Evolutionary conservation across 2,329 filamentous ascomycete species (phyloP).

Genomic region (Thermochaetoides dissita): DNA sequence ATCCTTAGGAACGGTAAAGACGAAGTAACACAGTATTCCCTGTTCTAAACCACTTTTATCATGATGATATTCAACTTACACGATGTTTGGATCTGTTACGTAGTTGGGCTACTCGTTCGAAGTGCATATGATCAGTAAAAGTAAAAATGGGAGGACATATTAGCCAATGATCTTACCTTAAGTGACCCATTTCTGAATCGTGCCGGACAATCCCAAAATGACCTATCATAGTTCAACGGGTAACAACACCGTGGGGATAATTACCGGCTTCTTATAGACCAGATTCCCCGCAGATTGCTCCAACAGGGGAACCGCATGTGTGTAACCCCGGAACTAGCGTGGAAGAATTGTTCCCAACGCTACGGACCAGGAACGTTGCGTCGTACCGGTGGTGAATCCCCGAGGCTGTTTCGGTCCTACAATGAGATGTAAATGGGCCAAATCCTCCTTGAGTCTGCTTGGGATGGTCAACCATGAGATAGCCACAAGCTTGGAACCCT

Average conservation of each 20-base stretch:
- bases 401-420: background rate
- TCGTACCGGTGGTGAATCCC: conserved; percentile 12
- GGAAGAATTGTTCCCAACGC: conserved; percentile 9
- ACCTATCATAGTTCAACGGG: background rate
- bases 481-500: too few species aligned
- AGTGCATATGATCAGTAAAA: too few species aligned
- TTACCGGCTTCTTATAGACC: background rate
- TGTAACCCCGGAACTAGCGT: background rate
- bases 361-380: conserved; percentile 1
- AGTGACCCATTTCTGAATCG: background rate
- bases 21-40: too few species aligned
- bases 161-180: background rate
- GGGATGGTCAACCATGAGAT: too few species aligned
- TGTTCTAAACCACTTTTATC: too few species aligned
- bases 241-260: background rate
- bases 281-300: background rate
- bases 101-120: too few species aligned
- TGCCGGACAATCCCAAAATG: background rate
- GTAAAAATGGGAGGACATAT: background rate
- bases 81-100: too few species aligned
- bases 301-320: background rate
- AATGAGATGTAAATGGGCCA: too few species aligned
- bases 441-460: too few species aligned
- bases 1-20: too few species aligned
- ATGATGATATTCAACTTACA: too few species aligned